Evolutionary conservation across 495 filamentous ascomycete species (phyloP), one percentile per base, ranked within the genome.

Genomic region (Aspergillus indologenus): DNA sequence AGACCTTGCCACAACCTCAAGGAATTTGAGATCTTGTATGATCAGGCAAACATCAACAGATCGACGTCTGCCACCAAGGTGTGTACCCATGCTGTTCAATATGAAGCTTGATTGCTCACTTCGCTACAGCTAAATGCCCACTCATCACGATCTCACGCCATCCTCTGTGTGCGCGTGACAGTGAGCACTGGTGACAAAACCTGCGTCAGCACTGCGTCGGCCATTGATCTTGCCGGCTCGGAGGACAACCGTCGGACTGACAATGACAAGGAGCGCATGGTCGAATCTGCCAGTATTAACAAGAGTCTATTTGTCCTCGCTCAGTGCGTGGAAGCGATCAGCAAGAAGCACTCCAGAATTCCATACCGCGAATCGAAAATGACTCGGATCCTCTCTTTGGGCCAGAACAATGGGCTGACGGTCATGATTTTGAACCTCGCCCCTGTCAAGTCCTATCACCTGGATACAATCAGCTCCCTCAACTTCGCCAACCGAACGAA

Each of bases 241-340:
- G 94, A 98, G 71, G 94, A 98, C 68, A 98, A 98, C 70, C 80
- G 94, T 22, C 75, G 94, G 34, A 98, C 94, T 0, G 92, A 96
- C 34, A 98, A 98, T 73, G 90, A 87, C 60, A 95, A 94, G 73
- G 91, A 96, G 67, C 80, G 94, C 15, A 82, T 98, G 78, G 82
- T 95, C 2, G 94, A 98, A 71, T 96, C 91, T n/a, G 91, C 92
- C 2, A 95, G 91, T 68, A 98, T 98, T 78, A 98, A 98, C 80
- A 98, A 97, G 76, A 92, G 88, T 61, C 79, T 98, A 12, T 98
- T 98, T 64, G 92, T 96, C 29, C 77, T 98, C 26, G 91, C 91
- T 21, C 92, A 97, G 69, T 98, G 94, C 65, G 91, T 98, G 46
- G 94, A 98, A 73, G 94, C 94, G 15, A 98, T 98, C 62, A 84